Conservation (phyloP, 495 filamentous ascomycete species). For the Penicillium silybi region DNA sequence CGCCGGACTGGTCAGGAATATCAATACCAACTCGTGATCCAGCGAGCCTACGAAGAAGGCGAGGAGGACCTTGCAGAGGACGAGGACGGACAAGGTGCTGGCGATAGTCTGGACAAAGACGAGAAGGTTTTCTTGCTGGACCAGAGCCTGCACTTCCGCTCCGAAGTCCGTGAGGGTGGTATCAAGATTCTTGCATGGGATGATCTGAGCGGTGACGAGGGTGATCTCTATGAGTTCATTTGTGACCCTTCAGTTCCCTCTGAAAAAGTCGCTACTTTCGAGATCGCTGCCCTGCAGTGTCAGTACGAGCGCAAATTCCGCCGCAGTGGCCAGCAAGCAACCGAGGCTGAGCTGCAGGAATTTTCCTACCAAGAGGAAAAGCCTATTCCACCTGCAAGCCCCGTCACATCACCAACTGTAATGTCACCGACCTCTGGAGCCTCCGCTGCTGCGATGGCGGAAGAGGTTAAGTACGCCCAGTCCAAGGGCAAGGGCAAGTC, state of each 20-base stretch:
- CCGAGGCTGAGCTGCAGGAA: constrained; percentile 71
- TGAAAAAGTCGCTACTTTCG: constrained; percentile 73
- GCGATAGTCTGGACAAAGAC: constrained; percentile 73
- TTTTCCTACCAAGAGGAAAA: constrained; percentile 79
- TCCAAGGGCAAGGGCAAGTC: constrained; percentile 39
- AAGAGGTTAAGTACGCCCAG: constrained; percentile 45
- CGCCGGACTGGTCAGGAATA: constrained; percentile 89
- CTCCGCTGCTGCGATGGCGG: constrained; percentile 39
- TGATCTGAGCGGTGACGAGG: constrained; percentile 87
- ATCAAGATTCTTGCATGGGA: constrained; percentile 89
- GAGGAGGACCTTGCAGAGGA: constrained; percentile 87
- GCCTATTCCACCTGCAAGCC: constrained; percentile 79
- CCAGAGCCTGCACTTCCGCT: constrained; percentile 82
- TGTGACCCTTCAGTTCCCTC: constrained; percentile 71
- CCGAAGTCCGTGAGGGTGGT: constrained; percentile 69
- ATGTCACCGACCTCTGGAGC: constrained; percentile 38
- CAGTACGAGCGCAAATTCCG: constrained; percentile 96
- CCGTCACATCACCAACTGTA: constrained; percentile 60
- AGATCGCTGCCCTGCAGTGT: constrained; percentile 81
- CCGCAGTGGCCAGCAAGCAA: constrained; percentile 71
- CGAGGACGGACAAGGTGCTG: constrained; percentile 75
- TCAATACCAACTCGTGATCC: constrained; percentile 95
- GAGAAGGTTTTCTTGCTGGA: constrained; percentile 96
- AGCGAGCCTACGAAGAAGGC: constrained; percentile 94
- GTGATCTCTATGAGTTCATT: constrained; percentile 94